phyloP scores from a whole-genome alignment of 768 basidiomycete genomes.

The Chalciporus piperatus region DNA sequence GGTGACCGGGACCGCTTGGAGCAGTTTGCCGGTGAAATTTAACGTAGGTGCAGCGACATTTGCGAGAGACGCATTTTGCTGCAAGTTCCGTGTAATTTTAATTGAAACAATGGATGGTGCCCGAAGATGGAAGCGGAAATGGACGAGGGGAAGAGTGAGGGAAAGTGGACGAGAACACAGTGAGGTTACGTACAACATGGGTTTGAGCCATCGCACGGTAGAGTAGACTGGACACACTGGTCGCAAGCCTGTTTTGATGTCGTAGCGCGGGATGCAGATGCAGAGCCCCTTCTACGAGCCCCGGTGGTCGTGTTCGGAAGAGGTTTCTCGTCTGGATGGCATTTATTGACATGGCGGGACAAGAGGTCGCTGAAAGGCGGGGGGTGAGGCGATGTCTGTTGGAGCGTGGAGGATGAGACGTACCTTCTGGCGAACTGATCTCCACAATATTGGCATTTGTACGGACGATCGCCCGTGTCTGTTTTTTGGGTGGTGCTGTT shows the following conservation, averaged over 20 bases:
- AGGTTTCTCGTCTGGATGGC: conserved; percentile 75
- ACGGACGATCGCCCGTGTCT: conserved; percentile 90
- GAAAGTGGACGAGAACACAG: background rate
- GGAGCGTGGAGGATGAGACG: conserved; percentile 8
- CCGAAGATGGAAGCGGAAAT: conserved; percentile 1
- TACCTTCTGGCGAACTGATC: conserved; percentile 89
- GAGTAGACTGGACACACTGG: conserved; percentile 71
- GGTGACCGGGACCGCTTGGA: conserved; percentile 71
- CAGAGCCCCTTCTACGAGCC: conserved; percentile 59
- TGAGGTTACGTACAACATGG: conserved; percentile 60
- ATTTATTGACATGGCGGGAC: conserved; percentile 85
- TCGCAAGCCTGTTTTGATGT: conserved; percentile 85
- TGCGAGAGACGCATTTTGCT: conserved; percentile 76
- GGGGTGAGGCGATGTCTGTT: conserved; percentile 8
- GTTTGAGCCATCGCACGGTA: conserved; percentile 77
- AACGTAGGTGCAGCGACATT: conserved; percentile 73
- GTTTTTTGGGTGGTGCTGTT: conserved; percentile 4
- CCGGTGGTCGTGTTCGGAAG: conserved; percentile 33
- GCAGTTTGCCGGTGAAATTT: conserved; percentile 83
- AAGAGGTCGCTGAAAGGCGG: conserved; percentile 64
- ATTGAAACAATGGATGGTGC: background rate
- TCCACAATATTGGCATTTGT: conserved; percentile 84
- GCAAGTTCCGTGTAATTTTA: conserved; percentile 5
- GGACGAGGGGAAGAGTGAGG: no score
- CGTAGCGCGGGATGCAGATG: conserved; percentile 66